These are phyloP conservation scores for Hibiscus trionum DNA, from an alignment of 345 rosid species.

Conservation along the genomic window DNA sequence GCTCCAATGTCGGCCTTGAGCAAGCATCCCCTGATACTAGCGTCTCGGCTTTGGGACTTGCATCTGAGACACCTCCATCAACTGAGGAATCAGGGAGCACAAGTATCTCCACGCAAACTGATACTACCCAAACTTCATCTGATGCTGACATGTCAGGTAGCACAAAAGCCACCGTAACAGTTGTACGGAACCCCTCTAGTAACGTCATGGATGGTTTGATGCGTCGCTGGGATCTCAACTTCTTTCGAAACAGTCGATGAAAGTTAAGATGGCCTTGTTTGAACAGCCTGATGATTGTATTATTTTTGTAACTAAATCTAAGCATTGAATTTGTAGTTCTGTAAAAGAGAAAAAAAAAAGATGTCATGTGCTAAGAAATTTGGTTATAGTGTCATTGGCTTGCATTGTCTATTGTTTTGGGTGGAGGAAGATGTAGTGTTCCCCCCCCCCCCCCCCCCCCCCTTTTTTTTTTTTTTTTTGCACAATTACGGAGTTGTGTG, in stretches of 20 bases:
- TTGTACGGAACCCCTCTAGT: slow-evolving; percentile 52
- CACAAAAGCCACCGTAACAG: slow-evolving; percentile 76
- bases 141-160: slow-evolving; percentile 56
- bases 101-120: slow-evolving; percentile 17
- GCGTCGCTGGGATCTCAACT: slow-evolving; percentile 81
- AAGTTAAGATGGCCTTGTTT: not conserved
- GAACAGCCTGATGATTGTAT: slow-evolving; percentile 13
- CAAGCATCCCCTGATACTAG: slow-evolving; percentile 26
- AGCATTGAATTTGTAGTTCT: slow-evolving; percentile 15
- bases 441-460: too few species aligned
- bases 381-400: slow-evolving; percentile 5
- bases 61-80: slow-evolving; percentile 19
- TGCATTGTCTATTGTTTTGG: not conserved
- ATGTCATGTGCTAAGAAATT: not conserved
- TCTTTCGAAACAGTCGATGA: slow-evolving; percentile 45
- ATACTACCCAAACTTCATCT: slow-evolving; percentile 26
- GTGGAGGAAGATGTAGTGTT: not conserved
- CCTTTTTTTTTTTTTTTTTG: not conserved
- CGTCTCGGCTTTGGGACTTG: slow-evolving; percentile 14
- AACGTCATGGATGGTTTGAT: slow-evolving; percentile 72
- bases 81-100: slow-evolving; percentile 24
- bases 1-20: slow-evolving; percentile 18
- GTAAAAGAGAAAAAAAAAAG: slow-evolving; percentile 23
- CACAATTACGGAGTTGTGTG: not conserved
- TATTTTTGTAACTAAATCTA: slow-evolving; percentile 37